phyloP scores from a whole-genome alignment of 495 filamentous ascomycete genomes.

The Annulohypoxylon nitens region DNA sequence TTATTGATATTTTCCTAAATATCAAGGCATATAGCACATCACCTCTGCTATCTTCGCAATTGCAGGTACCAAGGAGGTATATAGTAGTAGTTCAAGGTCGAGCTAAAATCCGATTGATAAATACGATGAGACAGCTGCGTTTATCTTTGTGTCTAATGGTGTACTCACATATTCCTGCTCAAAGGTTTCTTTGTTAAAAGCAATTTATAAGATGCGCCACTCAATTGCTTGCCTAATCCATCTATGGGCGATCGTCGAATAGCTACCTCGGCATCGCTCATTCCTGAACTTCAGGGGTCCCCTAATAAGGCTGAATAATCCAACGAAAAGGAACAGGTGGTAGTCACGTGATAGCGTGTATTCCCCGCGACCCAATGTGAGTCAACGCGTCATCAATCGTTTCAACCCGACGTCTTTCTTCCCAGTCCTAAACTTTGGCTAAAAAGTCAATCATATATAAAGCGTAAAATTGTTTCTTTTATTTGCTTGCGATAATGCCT shows the following conservation, averaged over 20 bases:
- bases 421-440: not conserved
- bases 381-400: constrained; percentile 36
- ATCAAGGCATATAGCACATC: not conserved
- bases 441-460: constrained; percentile 16
- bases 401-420: constrained; percentile 4
- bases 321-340: not conserved
- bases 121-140: constrained; percentile 1
- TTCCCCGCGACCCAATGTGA: constrained; percentile 18
- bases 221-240: not conserved
- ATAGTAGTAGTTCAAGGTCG: not conserved
- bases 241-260: too few species aligned
- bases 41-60: not conserved
- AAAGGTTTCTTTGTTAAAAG: not conserved
- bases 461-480: not conserved
- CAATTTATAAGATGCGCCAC: too few species aligned
- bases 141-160: not conserved
- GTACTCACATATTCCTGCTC: not conserved
- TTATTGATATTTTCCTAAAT: not conserved
- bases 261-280: not conserved
- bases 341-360: constrained; percentile 45
- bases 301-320: not conserved
- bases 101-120: not conserved
- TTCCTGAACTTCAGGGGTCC: not conserved
- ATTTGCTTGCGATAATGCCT: constrained; percentile 34
- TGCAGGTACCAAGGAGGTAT: too few species aligned